phyloP scores from a whole-genome alignment of 805 yeast genomes.

The Ogataea corticis region DNA sequence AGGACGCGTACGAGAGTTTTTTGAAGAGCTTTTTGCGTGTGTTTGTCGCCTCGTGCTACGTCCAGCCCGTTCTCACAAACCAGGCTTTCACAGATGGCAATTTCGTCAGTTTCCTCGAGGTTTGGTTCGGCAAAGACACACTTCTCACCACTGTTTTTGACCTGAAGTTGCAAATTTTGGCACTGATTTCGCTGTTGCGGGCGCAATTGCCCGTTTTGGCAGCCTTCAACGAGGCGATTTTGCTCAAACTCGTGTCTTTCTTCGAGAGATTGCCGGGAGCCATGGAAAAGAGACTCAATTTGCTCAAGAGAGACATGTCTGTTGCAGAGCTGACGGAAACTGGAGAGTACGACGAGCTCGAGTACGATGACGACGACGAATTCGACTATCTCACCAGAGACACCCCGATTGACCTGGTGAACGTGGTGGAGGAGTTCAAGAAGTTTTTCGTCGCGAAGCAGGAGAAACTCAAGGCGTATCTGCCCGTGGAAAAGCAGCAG shows the following conservation, averaged over 20 bases:
- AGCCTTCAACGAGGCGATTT: slow-evolving; percentile 26
- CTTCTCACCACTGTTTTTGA: slow-evolving; percentile 54
- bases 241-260: slow-evolving; percentile 41
- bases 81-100: slow-evolving; percentile 41
- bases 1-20: slow-evolving; percentile 19
- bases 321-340: slow-evolving; percentile 35
- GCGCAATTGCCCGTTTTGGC: slow-evolving; percentile 33
- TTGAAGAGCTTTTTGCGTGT: slow-evolving; percentile 39
- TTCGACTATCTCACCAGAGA: slow-evolving; percentile 34
- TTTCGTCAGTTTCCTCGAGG: slow-evolving; percentile 40
- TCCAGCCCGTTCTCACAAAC: slow-evolving; percentile 40
- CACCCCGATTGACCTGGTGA: slow-evolving; percentile 32
- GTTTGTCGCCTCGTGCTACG: slow-evolving; percentile 41
- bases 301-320: slow-evolving; percentile 41
- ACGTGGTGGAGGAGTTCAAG: slow-evolving; percentile 35
- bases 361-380: slow-evolving; percentile 32
- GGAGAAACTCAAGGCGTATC: slow-evolving; percentile 9
- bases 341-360: slow-evolving; percentile 34
- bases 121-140: slow-evolving; percentile 50
- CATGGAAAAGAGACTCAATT: slow-evolving; percentile 45
- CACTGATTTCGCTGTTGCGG: slow-evolving; percentile 41
- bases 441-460: slow-evolving; percentile 22
- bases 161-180: slow-evolving; percentile 52
- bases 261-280: slow-evolving; percentile 50
- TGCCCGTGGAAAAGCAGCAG: slow-evolving; percentile 23